Conservation (phyloP, 257 asterid genomes). For the Apocynum venetum region DNA sequence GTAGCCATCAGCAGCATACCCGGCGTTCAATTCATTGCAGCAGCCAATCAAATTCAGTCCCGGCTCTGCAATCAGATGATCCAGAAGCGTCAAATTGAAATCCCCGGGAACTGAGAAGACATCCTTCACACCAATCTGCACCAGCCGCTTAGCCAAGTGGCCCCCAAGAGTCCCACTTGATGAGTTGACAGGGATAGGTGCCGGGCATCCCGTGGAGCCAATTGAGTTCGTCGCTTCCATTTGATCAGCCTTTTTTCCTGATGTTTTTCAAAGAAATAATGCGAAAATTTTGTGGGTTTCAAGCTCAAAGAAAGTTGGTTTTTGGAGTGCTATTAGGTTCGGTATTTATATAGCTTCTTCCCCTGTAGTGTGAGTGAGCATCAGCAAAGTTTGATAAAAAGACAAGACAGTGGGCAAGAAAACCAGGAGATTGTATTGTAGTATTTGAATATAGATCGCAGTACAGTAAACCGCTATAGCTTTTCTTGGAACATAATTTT, state of each 20-base stretch:
- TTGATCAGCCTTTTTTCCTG: background rate
- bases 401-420: too few species aligned
- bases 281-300: background rate
- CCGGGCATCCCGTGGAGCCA: constrained; percentile 18
- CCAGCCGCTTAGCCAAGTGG: constrained; percentile 66
- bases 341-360: too few species aligned
- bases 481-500: too few species aligned
- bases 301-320: background rate
- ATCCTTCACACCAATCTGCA: constrained; percentile 61
- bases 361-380: too few species aligned
- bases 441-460: background rate
- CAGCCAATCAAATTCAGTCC: constrained; percentile 64
- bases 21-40: constrained; percentile 80
- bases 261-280: background rate
- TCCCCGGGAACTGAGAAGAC: constrained; percentile 82
- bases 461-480: too few species aligned
- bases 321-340: background rate
- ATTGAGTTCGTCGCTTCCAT: constrained; percentile 29
- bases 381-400: too few species aligned
- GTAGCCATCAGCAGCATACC: constrained; percentile 76
- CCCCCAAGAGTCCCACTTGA: constrained; percentile 48
- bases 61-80: constrained; percentile 66
- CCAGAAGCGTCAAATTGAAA: constrained; percentile 58
- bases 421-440: background rate
- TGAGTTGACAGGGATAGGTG: constrained; percentile 15